Percentiles rank a stretch among this genome's conserved stretches.
Evolutionary conservation across 1,284 basidiomycete species (phyloP).

Genomic region (Rhodofomes roseus): DNA sequence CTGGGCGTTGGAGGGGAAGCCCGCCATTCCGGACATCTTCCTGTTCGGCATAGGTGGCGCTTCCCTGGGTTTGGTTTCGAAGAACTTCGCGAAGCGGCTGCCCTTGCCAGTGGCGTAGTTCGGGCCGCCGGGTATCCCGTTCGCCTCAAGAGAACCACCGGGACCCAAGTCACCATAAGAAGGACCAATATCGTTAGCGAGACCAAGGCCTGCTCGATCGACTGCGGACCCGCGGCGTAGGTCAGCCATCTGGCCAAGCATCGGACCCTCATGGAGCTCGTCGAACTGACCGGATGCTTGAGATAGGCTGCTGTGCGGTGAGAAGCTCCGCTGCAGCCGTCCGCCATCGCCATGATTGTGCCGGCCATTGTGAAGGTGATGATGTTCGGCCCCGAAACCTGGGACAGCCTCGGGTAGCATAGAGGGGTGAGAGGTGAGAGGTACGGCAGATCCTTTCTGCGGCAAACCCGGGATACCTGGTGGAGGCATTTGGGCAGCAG

Average conservation of each 20-base stretch:
- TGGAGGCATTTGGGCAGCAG: conserved; percentile 11
- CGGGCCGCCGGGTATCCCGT: conserved; percentile 20
- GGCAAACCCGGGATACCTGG: conserved; percentile 13
- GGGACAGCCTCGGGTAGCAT: conserved; percentile 13
- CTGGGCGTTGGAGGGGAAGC: conserved; percentile 41
- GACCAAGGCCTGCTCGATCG: conserved; percentile 25
- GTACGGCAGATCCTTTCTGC: conserved; percentile 7
- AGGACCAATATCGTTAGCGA: conserved; percentile 34
- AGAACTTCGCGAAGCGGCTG: conserved; percentile 80
- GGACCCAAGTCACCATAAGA: conserved; percentile 25
- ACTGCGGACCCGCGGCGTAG: conserved; percentile 32
- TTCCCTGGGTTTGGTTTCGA: conserved; percentile 67
- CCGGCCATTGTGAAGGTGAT: conserved; percentile 18
- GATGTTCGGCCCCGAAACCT: conserved; percentile 20
- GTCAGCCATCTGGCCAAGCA: conserved; percentile 29
- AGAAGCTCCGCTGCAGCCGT: conserved; percentile 38
- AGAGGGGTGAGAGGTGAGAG: conserved; percentile 8
- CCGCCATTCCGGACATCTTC: conserved; percentile 38
- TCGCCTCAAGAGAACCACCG: conserved; percentile 18
- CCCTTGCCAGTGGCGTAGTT: conserved; percentile 54
- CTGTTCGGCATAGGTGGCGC: conserved; percentile 24
- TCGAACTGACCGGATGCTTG: conserved; percentile 33
- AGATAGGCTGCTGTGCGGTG: conserved; percentile 52
- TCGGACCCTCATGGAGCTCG: conserved; percentile 34
- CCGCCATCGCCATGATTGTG: conserved; percentile 23